Base-by-base conservation (phyloP, 202 grass and related monocot species). In the Carex arenaria region DNA sequence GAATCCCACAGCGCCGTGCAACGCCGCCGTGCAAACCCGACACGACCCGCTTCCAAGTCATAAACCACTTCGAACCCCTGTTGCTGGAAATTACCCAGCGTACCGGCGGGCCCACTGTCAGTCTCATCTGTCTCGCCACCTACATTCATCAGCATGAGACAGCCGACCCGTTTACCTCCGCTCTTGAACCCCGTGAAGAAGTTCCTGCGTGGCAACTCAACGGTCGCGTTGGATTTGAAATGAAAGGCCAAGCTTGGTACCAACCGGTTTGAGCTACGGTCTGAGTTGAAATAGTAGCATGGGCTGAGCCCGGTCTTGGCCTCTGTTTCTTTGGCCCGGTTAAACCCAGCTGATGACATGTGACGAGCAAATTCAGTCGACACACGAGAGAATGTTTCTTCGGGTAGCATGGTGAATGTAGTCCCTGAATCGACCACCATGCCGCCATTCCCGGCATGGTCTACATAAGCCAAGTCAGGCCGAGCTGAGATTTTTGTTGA, bases 51-150 rank as follows among this genome's bases (percentile, higher is more conserved):
- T 55, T 94, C 88, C 23, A 91, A 85, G 45, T 97, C 92, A 84
- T 94, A 97, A 2, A 97, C 87, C 67, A 97, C 94, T 89, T 97
- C 94, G 69, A 97, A 93, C 4, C 94, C 94, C 74, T 97, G 94
- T 84, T 97, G 94, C 92, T 97, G 94, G 87, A 97, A 92, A 82
- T 97, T 97, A 2, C 94, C 94, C 22, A 97, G 88, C 19, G 94
- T 97, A 64, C 90, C 94, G 20, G 92, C 88, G 7, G 94, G 90
- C 5, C 94, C 94, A 18, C 85, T 78, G 64, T 84, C 85, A 9
- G 82, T 89, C 2, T 80, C 87, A 34, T 90, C 89, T 23, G 81
- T 69, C 20, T 19, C 84, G 1, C 43, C 61, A 3, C 87, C 85
- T 56, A 18, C 86, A 86, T 90, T 89, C 90, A 92, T 91, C 84